Evolutionary conservation across 169 alveolate genomes (phyloP), one percentile per base, ranked within the genome.

Genomic region (Plasmodium chabaudi): DNA sequence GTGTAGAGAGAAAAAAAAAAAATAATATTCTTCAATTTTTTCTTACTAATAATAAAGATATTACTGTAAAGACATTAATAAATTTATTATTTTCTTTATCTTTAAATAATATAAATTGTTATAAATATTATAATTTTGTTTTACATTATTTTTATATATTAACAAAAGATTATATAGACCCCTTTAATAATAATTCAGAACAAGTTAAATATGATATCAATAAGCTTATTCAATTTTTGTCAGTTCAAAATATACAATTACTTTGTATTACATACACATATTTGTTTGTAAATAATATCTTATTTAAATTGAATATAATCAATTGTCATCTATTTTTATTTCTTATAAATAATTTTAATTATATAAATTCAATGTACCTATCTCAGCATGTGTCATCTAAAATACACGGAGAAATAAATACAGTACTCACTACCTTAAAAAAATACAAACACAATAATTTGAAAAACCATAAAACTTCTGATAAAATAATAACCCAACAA

Each of bases 241-340:
- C 88, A 27, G 34, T 75, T 17, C 75, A 75, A n/a, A 75, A 75
- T 63, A 56, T 67, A 21, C 88, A 75, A 34, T 13, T 75, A 21
- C 75, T 75, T 4, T 75, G 74, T 75, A 57, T 75, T 34, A 25
- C 46, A 19, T 75, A 61, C 42, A 75, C 88, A 4, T 75, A 75
- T 55, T 56, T 75, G 9, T 67, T 34, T 63, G n/a, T 75, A 21
- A 55, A 75, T 68, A 61, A 75, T 21, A 60, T 75, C 15, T 56
- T 75, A 34, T 19, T 27, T 67, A 51, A 75, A 10, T 13, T 75
- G n/a, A 21, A 63, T 27, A 60, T 17, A 42, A 39, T 49, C 4
- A 61, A 75, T 39, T 60, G 46, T 19, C 67, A 25, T 61, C 27
- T 75, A 7, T 75, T 75, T 55, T 34, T 19, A 55, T 44, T 60